Evolutionary conservation across 768 basidiomycete species (phyloP), one percentile per base, ranked within the genome.

Genomic region (Leccinum disarticulatum): DNA sequence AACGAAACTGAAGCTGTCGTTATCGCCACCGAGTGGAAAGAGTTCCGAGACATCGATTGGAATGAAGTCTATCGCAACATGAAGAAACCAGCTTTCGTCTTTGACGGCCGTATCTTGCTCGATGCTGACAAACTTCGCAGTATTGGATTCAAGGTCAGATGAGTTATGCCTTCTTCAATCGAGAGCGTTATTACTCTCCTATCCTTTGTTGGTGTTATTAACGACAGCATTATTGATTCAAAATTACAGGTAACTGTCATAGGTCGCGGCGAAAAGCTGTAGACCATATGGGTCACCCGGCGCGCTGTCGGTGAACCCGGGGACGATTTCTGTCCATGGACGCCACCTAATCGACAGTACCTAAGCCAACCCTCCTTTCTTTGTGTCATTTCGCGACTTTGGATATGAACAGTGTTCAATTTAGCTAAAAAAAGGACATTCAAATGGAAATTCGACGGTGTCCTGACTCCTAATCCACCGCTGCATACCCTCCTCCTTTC

Each of bases 31-130:
- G 96, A 96, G 76, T 97, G 95, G 96, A 92, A 89, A 74, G 95
- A 98, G 77, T 99, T 99, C 85, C 83, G 83, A 70, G 83, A 88
- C 41, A 90, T 99, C 64, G 87, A 95, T 76, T 99, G 97, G 97
- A 73, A 84, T 66, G 77, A 78, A 36, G 90, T 98, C 46, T 97
- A 98, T 77, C 74, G 78, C 54, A 77, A 81, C 69, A 98, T 98
- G 93, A 91, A 89, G 70, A 97, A 98, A 81, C 97, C 97, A n/a
- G 96, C 97, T 5, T 98, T 97, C 70, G 83, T 99, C 64, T 98
- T 98, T 69, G 96, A 98, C 71, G 95, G 95, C 5, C 85, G 95
- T 33, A 79, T 97, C 61, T 81, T 98, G 68, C 81, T 98, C 48
- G 91, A 98, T 70, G 86, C 84, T 10, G 86, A 87, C 54, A 83